Evolutionary conservation across 805 yeast genomes (phyloP), one percentile per base, ranked within the genome.

Genomic region (Metschnikowia gelsemii): DNA sequence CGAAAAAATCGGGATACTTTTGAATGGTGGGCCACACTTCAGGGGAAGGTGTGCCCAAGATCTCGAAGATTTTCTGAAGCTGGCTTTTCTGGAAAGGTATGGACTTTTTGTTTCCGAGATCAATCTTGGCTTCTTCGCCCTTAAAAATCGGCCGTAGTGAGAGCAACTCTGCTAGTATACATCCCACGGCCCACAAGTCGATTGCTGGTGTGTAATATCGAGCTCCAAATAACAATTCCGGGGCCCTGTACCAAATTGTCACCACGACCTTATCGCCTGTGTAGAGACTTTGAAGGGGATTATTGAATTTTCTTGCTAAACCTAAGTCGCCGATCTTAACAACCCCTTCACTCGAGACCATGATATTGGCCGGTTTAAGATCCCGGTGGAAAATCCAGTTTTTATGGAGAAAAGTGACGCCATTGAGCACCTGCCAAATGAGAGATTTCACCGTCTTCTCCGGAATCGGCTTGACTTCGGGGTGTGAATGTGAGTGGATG

Each of bases 81-180:
- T 93, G 99, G 58, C 87, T 90, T 43, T 84, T 81, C 62, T 93
- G 99, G 63, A 93, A 93, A 2, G 98, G 97, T 4, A 91, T 90
- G 42, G 81, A 84, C 57, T 91, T 90, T 57, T 89, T 91, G 51
- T 85, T 86, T 46, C 62, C 66, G 34, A 68, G 58, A 60, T 90
- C 98, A 76, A 91, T 85, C 54, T 91, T 91, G 11, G 96, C 93
- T 58, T 93, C 99, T 63, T 93, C 99, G 40, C 99, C 99, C 61
- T 93, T 93, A 68, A 93, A 93, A 8, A 93, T 82, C 0, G 99
- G 99, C 53, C 96, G 68, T 23, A 93, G 64, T 1, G 96, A 87
- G 11, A 93, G 68, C 38, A 93, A 66, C 59, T 93, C 99, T 0
- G 96, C 98, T 51, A 91, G 68, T 3, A 90, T 90, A 61, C 97